These are phyloP conservation scores for Akanthomyces muscarius DNA, from an alignment of 2,329 filamentous ascomycete species.

Conservation along the genomic window DNA sequence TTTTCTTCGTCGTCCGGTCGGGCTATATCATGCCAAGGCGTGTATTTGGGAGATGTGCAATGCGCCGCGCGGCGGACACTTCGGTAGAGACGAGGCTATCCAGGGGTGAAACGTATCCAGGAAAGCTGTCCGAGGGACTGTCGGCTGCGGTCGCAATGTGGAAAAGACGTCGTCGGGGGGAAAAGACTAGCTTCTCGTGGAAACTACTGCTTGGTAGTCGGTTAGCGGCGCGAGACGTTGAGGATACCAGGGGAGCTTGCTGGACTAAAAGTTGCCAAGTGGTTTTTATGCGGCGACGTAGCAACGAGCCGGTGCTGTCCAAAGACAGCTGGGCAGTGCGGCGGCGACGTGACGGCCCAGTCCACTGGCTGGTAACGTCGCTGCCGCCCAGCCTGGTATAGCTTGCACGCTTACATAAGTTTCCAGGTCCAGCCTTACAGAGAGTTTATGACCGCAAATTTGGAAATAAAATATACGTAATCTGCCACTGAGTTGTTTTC, in stretches of 20 bases:
- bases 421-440: background rate
- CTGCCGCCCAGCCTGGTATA: background rate
- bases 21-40: slow-evolving; percentile 28
- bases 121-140: background rate
- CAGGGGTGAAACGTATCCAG: background rate
- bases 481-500: too few relatives aligned
- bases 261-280: slow-evolving; percentile 2
- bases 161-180: too few relatives aligned
- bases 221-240: background rate
- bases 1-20: background rate
- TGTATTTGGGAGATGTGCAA: background rate
- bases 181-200: background rate
- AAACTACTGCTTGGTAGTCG: background rate
- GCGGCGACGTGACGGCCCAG: too few relatives aligned
- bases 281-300: background rate
- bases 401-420: slow-evolving; percentile 4
- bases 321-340: background rate
- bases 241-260: slow-evolving; percentile 9
- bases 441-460: background rate
- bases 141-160: background rate
- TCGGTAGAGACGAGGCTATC: background rate
- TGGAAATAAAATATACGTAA: background rate
- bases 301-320: background rate
- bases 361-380: too few relatives aligned
- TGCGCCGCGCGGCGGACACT: slow-evolving; percentile 12